Evolutionary conservation across 1,284 basidiomycete species (phyloP), one percentile per base, ranked within the genome.

Genomic region (Paramarasmius palmivorus): DNA sequence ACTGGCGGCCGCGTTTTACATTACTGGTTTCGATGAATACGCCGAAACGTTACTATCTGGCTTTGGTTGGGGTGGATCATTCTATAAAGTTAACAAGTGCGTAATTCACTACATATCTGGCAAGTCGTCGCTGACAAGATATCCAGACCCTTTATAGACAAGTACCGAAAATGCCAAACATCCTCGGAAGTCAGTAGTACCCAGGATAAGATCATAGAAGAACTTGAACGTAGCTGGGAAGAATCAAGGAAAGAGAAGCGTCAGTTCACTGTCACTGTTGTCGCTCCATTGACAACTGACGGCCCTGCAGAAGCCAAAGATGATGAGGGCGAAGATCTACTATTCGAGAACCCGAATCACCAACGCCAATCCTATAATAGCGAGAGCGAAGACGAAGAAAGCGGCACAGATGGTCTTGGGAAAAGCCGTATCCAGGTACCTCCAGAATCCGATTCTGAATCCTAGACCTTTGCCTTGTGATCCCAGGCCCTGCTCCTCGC

Each of bases 1-100:
- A 0, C 80, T 96, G 2, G 94, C 95, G 0, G 95, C 94, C 0
- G 89, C 92, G 0, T 95, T 98, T 63, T 95, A 92, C 67, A 90
- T 97, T 63, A 90, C 91, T 0, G 93, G 93, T 0, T 92, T 93
- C 59, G 81, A 89, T 59, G 68, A 79, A 1, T 89, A 93, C 67
- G 94, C 92, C 0, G 88, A 94, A 56, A 74, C 78, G 14, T 68
- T 98, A 23, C 69, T 96, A 25, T 76, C 77, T 53, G 86, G 84
- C 10, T 97, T 97, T 65, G 89, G 91, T 4, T 96, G 94, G 93
- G 93, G 92, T 2, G 81, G 81, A 42, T 82, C 91, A 2, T 96
- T 96, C 70, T 91, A 82, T 74, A 78, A 84, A 57, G 85, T 97
- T 52, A 98, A 98, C 66, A 73, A 76, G 91, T 88, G 59, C 52